Percentiles rank a stretch among this genome's conserved stretches.
These are phyloP conservation scores for Globisporangium carolinianum DNA, from an alignment of 352 stramenopile genomes.

Conservation along the genomic window DNA sequence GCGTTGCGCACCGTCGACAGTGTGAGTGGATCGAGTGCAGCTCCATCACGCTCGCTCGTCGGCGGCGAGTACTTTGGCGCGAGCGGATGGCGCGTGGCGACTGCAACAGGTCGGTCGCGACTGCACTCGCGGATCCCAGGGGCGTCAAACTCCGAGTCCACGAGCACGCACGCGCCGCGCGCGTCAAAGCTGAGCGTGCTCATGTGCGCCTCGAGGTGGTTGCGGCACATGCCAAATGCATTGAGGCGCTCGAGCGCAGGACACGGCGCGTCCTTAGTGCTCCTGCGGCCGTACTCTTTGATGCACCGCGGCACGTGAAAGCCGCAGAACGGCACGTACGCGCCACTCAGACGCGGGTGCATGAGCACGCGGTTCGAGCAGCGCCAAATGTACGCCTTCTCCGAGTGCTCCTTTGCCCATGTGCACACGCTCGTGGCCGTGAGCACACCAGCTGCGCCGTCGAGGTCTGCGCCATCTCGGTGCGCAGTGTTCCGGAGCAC, in stretches of 20 bases:
- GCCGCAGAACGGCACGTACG: constrained; percentile 57
- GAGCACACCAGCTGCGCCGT: constrained; percentile 2
- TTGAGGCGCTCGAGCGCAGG: constrained; percentile 48
- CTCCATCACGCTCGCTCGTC: too few species aligned
- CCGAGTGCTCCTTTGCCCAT: constrained; percentile 58
- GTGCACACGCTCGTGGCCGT: constrained; percentile 28
- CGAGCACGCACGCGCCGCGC: constrained; percentile 29
- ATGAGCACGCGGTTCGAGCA: constrained; percentile 55
- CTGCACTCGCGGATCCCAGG: constrained; percentile 53
- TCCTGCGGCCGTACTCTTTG: constrained; percentile 40
- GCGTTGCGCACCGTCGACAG: too few species aligned
- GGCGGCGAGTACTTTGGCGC: constrained; percentile 42
- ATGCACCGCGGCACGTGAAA: constrained; percentile 60
- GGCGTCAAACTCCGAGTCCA: constrained; percentile 59
- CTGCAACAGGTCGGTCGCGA: constrained; percentile 16
- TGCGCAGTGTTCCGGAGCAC: constrained; percentile 5
- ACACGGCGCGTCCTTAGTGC: constrained; percentile 22
- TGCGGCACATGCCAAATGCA: constrained; percentile 57
- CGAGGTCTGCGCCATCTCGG: neutral
- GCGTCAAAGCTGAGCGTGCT: constrained; percentile 43
- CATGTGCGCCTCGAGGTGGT: constrained; percentile 60
- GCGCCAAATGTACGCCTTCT: constrained; percentile 43
- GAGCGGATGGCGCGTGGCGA: constrained; percentile 32
- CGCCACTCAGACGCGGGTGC: constrained; percentile 41
- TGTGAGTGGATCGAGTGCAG: too few species aligned